Conservation (phyloP, 352 stramenopile genomes). For the Globisporangium yorkense region DNA sequence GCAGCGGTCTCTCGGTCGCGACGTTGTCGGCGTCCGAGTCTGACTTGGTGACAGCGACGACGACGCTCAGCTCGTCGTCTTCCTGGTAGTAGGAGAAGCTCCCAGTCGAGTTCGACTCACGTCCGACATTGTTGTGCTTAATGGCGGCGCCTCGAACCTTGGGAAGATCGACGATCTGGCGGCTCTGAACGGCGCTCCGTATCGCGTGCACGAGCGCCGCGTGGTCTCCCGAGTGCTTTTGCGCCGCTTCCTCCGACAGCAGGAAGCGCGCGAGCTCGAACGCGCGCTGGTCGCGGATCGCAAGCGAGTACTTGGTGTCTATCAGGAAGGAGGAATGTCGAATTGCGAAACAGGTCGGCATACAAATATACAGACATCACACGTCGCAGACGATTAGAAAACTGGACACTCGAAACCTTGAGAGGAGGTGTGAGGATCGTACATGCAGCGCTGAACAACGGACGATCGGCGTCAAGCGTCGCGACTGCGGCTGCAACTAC, state of each 20-base stretch:
- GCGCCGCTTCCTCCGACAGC: slow-evolving; percentile 1
- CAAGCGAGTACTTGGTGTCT: not conserved
- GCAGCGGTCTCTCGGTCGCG: not conserved
- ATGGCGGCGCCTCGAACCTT: not conserved
- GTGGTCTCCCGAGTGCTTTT: slow-evolving; percentile 3
- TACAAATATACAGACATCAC: not conserved
- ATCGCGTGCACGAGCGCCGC: not conserved
- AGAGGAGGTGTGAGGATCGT: not conserved
- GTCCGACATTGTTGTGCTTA: not conserved
- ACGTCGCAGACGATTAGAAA: not conserved
- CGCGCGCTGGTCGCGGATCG: slow-evolving; percentile 5
- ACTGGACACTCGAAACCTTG: not conserved
- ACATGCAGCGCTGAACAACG: not conserved
- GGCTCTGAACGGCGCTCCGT: not conserved
- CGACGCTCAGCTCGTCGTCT: not conserved
- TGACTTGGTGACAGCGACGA: not conserved
- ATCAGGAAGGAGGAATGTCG: not conserved
- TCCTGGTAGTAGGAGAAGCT: not conserved
- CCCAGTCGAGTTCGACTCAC: not conserved
- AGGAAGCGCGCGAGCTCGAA: slow-evolving; percentile 5
- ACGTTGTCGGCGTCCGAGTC: not conserved
- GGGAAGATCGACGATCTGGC: no score
- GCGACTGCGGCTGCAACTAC: not conserved
- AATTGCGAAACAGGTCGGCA: not conserved
- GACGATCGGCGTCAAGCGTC: not conserved